Conservation (phyloP, 441 rosid species). For the Manihot esculenta region DNA sequence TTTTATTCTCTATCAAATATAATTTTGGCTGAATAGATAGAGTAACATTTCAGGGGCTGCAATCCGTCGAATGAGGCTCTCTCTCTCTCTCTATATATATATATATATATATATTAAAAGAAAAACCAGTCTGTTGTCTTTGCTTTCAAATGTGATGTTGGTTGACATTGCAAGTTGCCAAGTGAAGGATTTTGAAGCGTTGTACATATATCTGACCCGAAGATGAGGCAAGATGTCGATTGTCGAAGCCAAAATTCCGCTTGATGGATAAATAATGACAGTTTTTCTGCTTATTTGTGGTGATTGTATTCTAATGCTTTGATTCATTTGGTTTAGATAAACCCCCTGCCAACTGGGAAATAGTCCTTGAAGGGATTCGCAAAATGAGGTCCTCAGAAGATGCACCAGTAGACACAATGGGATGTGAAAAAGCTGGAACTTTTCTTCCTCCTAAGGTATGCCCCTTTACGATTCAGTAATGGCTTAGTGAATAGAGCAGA, state of each 20-base stretch:
- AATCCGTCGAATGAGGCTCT: background rate
- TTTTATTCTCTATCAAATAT: background rate
- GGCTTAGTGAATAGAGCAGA: background rate
- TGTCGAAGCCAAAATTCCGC: background rate
- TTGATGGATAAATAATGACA: background rate
- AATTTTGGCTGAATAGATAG: background rate
- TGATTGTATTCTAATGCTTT: constrained; percentile 14
- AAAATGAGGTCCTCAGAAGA: constrained; percentile 70
- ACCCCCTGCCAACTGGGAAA: constrained; percentile 77
- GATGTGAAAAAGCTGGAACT: constrained; percentile 89
- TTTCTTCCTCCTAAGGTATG: constrained; percentile 83
- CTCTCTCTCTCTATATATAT: background rate
- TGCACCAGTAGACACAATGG: constrained; percentile 74
- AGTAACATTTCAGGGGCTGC: background rate
- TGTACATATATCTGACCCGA: background rate
- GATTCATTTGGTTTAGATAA: constrained; percentile 38
- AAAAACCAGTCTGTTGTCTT: background rate
- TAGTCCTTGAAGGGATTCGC: constrained; percentile 72
- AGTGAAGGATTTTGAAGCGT: background rate
- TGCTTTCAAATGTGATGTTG: background rate
- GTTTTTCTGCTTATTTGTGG: background rate
- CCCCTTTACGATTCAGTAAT: constrained; percentile 4
- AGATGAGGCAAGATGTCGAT: background rate
- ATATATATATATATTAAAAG: too few relatives aligned
- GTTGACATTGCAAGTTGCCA: constrained; percentile 7